Conservation (phyloP, 2,329 filamentous ascomycete genomes). For the Xylaria sp. region DNA sequence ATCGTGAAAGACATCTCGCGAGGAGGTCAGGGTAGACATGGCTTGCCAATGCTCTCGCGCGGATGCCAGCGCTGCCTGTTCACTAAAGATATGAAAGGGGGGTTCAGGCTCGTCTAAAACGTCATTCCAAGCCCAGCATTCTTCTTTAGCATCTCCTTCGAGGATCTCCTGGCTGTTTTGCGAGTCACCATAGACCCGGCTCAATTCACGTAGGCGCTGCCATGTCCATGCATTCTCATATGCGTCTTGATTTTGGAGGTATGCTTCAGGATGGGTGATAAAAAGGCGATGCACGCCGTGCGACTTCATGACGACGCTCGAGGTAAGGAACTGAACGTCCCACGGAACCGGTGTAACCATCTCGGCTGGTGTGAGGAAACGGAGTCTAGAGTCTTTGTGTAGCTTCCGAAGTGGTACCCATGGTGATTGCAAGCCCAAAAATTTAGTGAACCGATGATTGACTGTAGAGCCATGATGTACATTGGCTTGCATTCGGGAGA, state of each 20-base stretch:
- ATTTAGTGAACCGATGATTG: slow-evolving; percentile 56
- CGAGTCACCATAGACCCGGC: slow-evolving; percentile 64
- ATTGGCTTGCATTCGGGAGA: slow-evolving; percentile 51
- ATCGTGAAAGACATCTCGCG: slow-evolving; percentile 46
- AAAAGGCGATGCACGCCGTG: slow-evolving; percentile 74
- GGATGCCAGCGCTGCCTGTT: slow-evolving; percentile 57
- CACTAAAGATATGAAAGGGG: slow-evolving; percentile 55
- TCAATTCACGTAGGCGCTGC: slow-evolving; percentile 73
- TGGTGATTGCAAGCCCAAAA: slow-evolving; percentile 71
- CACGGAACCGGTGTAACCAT: slow-evolving; percentile 79
- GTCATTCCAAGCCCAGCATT: slow-evolving; percentile 75
- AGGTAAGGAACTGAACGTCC: slow-evolving; percentile 76
- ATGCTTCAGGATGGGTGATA: slow-evolving; percentile 79
- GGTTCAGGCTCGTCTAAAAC: slow-evolving; percentile 68
- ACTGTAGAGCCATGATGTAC: slow-evolving; percentile 49
- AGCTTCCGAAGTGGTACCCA: slow-evolving; percentile 84
- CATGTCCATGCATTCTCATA: slow-evolving; percentile 74
- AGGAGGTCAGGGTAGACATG: slow-evolving; percentile 57
- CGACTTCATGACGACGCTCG: slow-evolving; percentile 78
- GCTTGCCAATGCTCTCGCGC: slow-evolving; percentile 53
- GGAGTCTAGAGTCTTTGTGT: slow-evolving; percentile 76
- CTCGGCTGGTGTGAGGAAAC: slow-evolving; percentile 76
- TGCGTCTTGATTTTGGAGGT: slow-evolving; percentile 71
- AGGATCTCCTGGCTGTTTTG: slow-evolving; percentile 60
- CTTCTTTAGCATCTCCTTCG: slow-evolving; percentile 71